These are phyloP conservation scores for Akanthomyces lecanii DNA, from an alignment of 2,329 filamentous ascomycete species.

Conservation along the genomic window DNA sequence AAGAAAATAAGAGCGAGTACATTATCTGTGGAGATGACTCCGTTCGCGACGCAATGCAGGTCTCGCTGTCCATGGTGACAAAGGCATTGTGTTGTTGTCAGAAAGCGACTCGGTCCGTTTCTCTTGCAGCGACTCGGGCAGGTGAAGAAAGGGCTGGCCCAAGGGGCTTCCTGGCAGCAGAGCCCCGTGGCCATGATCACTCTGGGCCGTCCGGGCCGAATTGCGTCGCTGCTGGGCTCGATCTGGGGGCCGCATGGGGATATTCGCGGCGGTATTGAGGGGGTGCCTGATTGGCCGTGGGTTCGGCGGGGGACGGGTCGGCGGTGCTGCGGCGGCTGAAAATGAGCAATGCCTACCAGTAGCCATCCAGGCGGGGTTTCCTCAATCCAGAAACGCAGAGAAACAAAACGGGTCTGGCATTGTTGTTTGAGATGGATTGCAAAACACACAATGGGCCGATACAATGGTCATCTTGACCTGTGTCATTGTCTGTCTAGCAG, in stretches of 20 bases:
- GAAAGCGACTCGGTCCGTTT: not conserved
- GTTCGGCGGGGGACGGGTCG: not conserved
- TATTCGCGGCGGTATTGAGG: conserved; percentile 14
- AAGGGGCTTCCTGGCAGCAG: not conserved
- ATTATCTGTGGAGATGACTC: not conserved
- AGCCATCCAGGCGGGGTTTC: not conserved
- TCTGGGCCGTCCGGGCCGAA: conserved; percentile 3
- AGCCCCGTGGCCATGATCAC: not conserved
- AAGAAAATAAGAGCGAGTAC: not conserved
- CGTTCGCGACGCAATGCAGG: not conserved
- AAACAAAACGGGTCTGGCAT: not conserved
- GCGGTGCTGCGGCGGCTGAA: not conserved
- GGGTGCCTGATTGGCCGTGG: not conserved
- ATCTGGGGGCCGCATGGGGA: conserved; percentile 14
- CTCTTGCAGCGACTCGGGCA: not conserved
- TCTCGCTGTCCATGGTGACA: not conserved
- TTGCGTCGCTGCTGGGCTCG: not conserved
- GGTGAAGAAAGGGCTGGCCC: no score
- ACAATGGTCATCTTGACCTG: not conserved
- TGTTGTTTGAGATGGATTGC: not conserved
- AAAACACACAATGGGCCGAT: not conserved
- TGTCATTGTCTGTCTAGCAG: not conserved
- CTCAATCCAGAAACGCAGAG: not conserved
- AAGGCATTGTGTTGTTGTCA: not conserved
- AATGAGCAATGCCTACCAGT: not conserved